Conservation (phyloP, 208 protist species). For the Leishmania martiniquensis region DNA sequence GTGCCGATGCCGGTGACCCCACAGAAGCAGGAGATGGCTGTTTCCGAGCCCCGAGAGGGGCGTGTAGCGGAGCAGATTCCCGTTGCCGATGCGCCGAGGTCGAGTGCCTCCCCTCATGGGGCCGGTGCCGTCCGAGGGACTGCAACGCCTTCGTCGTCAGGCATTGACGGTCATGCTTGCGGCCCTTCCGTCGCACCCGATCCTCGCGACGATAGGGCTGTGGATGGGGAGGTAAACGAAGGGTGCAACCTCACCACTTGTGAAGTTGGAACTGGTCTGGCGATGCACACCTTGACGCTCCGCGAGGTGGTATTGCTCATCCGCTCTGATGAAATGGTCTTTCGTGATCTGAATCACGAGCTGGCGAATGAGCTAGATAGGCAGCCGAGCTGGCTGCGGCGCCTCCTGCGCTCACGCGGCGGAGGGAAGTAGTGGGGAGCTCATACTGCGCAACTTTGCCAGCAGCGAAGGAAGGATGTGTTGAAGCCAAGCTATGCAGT, state of each 20-base stretch:
- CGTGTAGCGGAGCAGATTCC: not conserved
- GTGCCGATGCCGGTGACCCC: conserved; percentile 22
- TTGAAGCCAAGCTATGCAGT: no score
- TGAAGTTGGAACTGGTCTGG: not conserved
- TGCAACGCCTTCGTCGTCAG: not conserved
- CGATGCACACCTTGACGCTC: conserved; percentile 37
- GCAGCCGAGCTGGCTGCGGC: conserved; percentile 23
- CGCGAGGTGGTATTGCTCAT: conserved; percentile 73
- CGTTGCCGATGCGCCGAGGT: not conserved
- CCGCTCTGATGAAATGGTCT: conserved; percentile 82
- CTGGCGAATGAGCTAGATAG: conserved; percentile 58
- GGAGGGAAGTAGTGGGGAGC: not conserved
- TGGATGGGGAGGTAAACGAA: not conserved
- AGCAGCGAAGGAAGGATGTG: not conserved
- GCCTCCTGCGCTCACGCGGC: conserved; percentile 1
- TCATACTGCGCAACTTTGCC: no score
- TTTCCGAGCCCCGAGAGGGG: not conserved
- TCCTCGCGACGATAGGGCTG: not conserved
- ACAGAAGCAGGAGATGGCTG: conserved; percentile 4
- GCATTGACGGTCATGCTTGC: not conserved
- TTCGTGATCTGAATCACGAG: conserved; percentile 59
- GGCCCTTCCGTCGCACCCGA: not conserved
- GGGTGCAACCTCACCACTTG: not conserved
- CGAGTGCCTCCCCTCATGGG: not conserved
- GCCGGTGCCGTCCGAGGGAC: not conserved